Evolutionary conservation across 129 eudicot species (phyloP).

Genomic region (Flaveria trinervia): DNA sequence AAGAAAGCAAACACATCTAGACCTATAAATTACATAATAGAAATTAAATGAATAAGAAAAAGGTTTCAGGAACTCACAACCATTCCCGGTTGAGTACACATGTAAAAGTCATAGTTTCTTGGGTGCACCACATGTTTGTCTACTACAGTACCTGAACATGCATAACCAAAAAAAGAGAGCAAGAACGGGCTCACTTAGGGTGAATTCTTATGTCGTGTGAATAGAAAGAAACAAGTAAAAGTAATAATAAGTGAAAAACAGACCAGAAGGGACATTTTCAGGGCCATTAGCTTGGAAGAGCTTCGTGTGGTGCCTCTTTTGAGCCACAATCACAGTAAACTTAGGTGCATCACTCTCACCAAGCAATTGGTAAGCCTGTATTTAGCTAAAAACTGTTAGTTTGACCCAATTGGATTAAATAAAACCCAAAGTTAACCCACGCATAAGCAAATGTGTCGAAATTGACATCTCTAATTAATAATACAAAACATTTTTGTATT

Average conservation of each 20-base stretch:
- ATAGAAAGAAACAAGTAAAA: constrained; percentile 8
- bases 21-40: constrained; percentile 1
- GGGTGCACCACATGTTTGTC: constrained; percentile 89
- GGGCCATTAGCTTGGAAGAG: constrained; percentile 60
- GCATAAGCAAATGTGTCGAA: not conserved
- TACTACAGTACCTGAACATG: constrained; percentile 75
- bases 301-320: constrained; percentile 81
- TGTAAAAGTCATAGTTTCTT: constrained; percentile 82
- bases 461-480: not conserved
- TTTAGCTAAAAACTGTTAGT: not conserved
- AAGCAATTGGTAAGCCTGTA: constrained; percentile 79
- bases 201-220: not conserved
- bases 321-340: constrained; percentile 90
- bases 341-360: constrained; percentile 79
- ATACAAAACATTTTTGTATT: not conserved
- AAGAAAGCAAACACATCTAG: constrained; percentile 11
- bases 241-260: constrained; percentile 8
- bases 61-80: constrained; percentile 61
- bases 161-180: constrained; percentile 16
- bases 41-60: constrained; percentile 15
- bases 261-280: constrained; percentile 87
- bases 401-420: not conserved
- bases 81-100: constrained; percentile 91
- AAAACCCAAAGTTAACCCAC: not conserved
- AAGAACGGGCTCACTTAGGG: not conserved